Evolutionary conservation across 768 basidiomycete genomes (phyloP).

Genomic region (Floccularia luteovirens): DNA sequence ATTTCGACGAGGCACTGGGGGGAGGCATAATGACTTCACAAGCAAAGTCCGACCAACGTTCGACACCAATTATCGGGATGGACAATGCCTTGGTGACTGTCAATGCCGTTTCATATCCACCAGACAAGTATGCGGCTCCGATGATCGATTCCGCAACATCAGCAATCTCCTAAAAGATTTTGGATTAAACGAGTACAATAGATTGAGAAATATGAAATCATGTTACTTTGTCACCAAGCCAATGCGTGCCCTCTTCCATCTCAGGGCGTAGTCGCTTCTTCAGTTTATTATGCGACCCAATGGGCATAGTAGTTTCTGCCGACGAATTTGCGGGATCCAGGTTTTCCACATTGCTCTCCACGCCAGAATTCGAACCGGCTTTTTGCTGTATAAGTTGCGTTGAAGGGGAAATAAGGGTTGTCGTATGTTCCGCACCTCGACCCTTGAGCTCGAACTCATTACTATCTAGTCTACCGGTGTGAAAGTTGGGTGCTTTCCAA

Average conservation of each 20-base stretch:
- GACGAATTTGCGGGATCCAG: not conserved
- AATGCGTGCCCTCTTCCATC: conserved; percentile 28
- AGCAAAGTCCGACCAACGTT: conserved; percentile 69
- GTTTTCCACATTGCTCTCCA: not conserved
- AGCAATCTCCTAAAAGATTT: conserved; percentile 55
- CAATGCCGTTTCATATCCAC: conserved; percentile 62
- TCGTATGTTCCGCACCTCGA: too few relatives aligned
- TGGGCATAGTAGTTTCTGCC: not conserved
- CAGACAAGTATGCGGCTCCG: conserved; percentile 73
- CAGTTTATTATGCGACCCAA: conserved; percentile 13
- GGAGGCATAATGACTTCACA: conserved; percentile 36
- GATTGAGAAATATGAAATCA: not conserved
- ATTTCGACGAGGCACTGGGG: conserved; percentile 31
- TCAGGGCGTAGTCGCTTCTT: conserved; percentile 28
- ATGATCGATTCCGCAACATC: conserved; percentile 84
- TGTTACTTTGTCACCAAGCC: conserved; percentile 73
- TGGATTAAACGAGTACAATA: conserved; percentile 1
- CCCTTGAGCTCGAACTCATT: too few relatives aligned
- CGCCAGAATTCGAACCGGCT: conserved; percentile 2
- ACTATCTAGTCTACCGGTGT: too few relatives aligned
- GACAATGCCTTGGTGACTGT: conserved; percentile 56
- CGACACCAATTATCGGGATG: conserved; percentile 55
- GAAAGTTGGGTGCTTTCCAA: conserved; percentile 53
- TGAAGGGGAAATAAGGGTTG: too few relatives aligned
- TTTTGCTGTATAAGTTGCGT: conserved; percentile 9